Evolutionary conservation across 805 yeast genomes (phyloP).

Genomic region (Barnettozyma salicaria): DNA sequence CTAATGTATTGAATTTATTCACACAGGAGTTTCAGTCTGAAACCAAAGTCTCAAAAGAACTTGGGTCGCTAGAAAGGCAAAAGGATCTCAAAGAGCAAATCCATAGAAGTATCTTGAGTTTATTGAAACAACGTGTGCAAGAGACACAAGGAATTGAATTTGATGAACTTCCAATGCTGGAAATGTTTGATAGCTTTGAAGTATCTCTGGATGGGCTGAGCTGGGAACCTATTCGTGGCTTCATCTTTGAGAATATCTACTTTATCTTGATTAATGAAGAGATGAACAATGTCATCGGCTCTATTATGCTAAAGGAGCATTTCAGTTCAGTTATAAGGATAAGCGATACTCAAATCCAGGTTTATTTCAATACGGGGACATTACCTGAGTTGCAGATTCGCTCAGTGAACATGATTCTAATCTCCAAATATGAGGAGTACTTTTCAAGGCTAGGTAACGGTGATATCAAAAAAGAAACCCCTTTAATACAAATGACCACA

Average conservation of each 20-base stretch:
- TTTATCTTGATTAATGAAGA: conserved; percentile 26
- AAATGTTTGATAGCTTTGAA: conserved; percentile 37
- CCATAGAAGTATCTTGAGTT: conserved; percentile 10
- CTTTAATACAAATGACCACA: conserved; percentile 43
- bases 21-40: conserved; percentile 14
- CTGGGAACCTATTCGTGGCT: conserved; percentile 36
- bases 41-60: neutral
- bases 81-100: conserved; percentile 11
- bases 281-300: conserved; percentile 32
- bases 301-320: conserved; percentile 34
- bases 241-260: conserved; percentile 28
- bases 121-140: conserved; percentile 3
- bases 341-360: conserved; percentile 24
- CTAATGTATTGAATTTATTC: conserved; percentile 19
- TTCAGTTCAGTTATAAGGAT: conserved; percentile 27
- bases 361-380: conserved; percentile 35
- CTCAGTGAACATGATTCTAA: conserved; percentile 28
- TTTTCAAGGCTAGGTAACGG: conserved; percentile 12
- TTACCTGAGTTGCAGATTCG: conserved; percentile 40
- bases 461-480: conserved; percentile 18
- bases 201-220: conserved; percentile 38
- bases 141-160: conserved; percentile 15
- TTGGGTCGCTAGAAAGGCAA: conserved; percentile 3
- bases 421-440: conserved; percentile 38
- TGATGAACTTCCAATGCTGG: conserved; percentile 23